Conservation (phyloP, 495 filamentous ascomycete species). For the Daldinia loculata region DNA sequence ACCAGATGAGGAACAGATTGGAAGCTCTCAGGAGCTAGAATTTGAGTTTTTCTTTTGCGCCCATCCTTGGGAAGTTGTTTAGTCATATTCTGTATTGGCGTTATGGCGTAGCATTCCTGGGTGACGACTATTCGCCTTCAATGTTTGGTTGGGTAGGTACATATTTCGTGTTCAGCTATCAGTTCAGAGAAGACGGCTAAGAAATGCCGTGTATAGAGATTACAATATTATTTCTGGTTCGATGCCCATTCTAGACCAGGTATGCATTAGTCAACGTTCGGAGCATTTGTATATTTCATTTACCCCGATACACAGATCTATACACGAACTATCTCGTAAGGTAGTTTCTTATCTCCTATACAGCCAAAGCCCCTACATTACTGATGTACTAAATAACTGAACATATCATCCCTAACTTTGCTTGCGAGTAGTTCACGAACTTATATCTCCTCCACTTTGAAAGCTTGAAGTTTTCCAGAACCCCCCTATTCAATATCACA, state of each 20-base stretch:
- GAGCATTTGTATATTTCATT: neutral
- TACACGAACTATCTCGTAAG: neutral
- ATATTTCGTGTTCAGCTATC: constrained; percentile 1
- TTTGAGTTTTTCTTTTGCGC: neutral
- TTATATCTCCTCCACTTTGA: too few relatives aligned
- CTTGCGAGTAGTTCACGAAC: too few relatives aligned
- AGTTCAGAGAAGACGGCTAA: constrained; percentile 7
- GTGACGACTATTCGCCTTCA: constrained; percentile 22
- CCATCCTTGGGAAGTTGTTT: constrained; percentile 2
- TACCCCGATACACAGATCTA: neutral
- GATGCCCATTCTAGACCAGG: neutral
- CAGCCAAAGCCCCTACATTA: too few relatives aligned
- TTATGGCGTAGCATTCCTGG: constrained; percentile 38
- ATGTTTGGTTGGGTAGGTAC: constrained; percentile 1
- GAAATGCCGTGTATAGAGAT: constrained; percentile 31
- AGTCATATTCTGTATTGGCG: constrained; percentile 36
- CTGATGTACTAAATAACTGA: too few relatives aligned
- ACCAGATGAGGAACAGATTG: constrained; percentile 90
- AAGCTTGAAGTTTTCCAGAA: too few relatives aligned
- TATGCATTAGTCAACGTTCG: neutral
- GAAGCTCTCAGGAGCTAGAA: constrained; percentile 87
- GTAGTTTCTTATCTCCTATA: too few relatives aligned
- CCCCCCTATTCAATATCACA: too few relatives aligned
- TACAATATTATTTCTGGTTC: constrained; percentile 3
- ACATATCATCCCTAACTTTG: too few relatives aligned